phyloP scores from a whole-genome alignment of 192 early-diverging fungal species.

The Linnemannia schmuckeri region DNA sequence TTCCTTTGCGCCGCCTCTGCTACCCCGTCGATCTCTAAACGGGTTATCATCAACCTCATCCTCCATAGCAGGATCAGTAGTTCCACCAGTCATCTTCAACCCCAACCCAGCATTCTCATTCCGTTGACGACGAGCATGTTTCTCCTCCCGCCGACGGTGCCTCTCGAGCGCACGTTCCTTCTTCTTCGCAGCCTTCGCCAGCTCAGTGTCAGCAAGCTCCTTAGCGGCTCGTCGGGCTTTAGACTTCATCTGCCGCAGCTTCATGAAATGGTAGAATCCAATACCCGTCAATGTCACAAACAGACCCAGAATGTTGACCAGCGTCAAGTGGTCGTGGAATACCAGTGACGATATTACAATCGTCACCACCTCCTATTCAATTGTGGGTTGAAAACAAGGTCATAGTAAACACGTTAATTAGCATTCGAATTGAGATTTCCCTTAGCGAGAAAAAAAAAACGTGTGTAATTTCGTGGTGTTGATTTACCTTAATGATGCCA shows the following conservation, averaged over 20 bases:
- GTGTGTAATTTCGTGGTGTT: background rate
- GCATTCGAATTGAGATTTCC: background rate
- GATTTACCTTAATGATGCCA: conserved; percentile 79
- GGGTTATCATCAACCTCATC: background rate
- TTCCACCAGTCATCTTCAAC: background rate
- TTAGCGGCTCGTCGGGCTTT: conserved; percentile 27
- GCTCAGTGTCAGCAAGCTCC: conserved; percentile 29
- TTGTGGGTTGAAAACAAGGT: background rate
- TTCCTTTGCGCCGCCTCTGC: background rate
- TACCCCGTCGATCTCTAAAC: background rate
- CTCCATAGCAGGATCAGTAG: background rate
- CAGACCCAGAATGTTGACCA: conserved; percentile 81
- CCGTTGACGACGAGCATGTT: background rate
- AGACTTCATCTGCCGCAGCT: conserved; percentile 61
- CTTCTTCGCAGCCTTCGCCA: conserved; percentile 11
- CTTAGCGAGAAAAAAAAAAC: background rate
- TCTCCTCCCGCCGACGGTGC: background rate
- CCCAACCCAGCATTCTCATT: background rate
- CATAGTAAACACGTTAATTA: background rate
- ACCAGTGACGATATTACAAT: conserved; percentile 78
- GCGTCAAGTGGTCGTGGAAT: conserved; percentile 87
- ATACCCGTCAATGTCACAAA: conserved; percentile 89
- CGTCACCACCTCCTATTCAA: conserved; percentile 86
- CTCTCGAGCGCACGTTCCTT: conserved; percentile 17
- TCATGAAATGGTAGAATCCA: conserved; percentile 79